phyloP scores from a whole-genome alignment of 2,329 filamentous ascomycete genomes.

The Sporothrix phasma region DNA sequence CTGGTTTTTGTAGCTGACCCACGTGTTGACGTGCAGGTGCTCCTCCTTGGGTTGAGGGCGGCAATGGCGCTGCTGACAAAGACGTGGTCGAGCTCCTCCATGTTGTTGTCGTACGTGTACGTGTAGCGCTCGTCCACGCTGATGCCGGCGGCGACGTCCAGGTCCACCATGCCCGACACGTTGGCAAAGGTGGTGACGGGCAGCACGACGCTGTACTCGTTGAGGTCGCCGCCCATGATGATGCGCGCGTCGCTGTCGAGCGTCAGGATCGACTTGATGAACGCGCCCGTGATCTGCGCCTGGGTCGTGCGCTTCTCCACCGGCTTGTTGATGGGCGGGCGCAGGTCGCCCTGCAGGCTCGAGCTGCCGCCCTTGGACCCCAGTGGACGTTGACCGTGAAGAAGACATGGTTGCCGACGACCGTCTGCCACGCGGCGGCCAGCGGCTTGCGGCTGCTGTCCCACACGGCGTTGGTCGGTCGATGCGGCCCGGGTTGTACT shows the following conservation, averaged over 20 bases:
- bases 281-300: constrained; percentile 48
- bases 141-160: constrained; percentile 49
- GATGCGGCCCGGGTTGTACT: constrained; percentile 59
- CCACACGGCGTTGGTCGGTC: constrained; percentile 52
- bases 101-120: constrained; percentile 60
- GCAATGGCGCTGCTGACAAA: constrained; percentile 49
- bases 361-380: constrained; percentile 56
- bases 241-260: constrained; percentile 46
- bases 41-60: constrained; percentile 38
- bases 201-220: constrained; percentile 57
- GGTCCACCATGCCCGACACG: constrained; percentile 47
- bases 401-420: constrained; percentile 42
- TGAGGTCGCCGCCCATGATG: constrained; percentile 58
- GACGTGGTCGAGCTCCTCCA: constrained; percentile 61
- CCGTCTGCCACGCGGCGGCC: constrained; percentile 53
- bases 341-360: constrained; percentile 52
- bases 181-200: constrained; percentile 46
- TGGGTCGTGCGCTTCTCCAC: constrained; percentile 48
- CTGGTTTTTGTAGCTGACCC: constrained; percentile 46
- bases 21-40: constrained; percentile 63
- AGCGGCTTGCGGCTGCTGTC: constrained; percentile 55
- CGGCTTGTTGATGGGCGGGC: constrained; percentile 57
- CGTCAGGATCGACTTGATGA: constrained; percentile 47
- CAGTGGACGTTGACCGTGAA: constrained; percentile 67
- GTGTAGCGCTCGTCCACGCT: constrained; percentile 53